Evolutionary conservation across 305 asterid genomes (phyloP), one percentile per base, ranked within the genome.

Genomic region (Stenogyne calaminthoides): DNA sequence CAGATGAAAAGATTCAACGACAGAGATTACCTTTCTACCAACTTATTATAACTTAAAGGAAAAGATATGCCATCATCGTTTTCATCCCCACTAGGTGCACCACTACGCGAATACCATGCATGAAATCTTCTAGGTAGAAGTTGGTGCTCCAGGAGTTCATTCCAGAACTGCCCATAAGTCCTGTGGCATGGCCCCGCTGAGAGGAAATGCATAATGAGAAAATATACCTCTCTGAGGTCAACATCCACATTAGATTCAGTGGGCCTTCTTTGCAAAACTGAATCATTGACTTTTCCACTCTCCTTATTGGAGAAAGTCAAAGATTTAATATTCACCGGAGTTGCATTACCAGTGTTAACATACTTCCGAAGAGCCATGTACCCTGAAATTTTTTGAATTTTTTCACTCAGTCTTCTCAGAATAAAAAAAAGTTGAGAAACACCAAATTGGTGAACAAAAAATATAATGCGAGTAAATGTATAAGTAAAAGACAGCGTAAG

Each of bases 101-200:
- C 96, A 73, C 88, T 80, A 64, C 97, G 91, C 56, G 99, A 95
- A 88, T 95, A 87, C 97, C 98, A 95, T 16, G 99, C 90, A 81
- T 95, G 99, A 77, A 90, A 95, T 85, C 99, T 85, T 85, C 99
- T 88, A 27, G 99, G 98, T 74, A 95, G 77, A 82, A 92, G 99
- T 85, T 92, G 96, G 86, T 92, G 90, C 85, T 95, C 99, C 72
- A 88, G 87, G 77, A 95, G 99, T 87, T 95, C 99, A 85, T 92
- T 91, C 97, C 97, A 90, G 70, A 95, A 80, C 81, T 92, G 98
- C 74, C 98, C 97, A 80, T 82, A 88, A 55, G 98, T 90, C 81
- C 92, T 85, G 86, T 88, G 96, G 82, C 97, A 90, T 56, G 96
- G 99, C 72, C 99, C 98, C 78, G 95, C 87, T 59, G 99, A 95